A percentile compares a stretch with the other conserved stretches of the same genome.
phyloP scores from a whole-genome alignment of 768 basidiomycete species.

The Suillus brevipes region DNA sequence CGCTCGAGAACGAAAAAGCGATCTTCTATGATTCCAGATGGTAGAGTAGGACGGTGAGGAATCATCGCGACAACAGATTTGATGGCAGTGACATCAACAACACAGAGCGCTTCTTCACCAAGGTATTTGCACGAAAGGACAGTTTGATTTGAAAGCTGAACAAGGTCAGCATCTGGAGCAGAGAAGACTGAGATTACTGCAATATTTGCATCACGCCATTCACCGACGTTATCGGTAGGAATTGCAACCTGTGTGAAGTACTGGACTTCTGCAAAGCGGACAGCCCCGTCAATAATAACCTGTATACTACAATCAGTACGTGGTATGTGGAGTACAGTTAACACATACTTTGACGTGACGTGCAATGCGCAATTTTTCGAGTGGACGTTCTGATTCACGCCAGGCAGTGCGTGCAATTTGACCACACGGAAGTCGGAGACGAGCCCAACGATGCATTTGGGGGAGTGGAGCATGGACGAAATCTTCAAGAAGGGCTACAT shows the following conservation, averaged over 20 bases:
- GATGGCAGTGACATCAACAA: slow-evolving; percentile 19
- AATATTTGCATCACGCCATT: slow-evolving; percentile 7
- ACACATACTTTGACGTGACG: slow-evolving; percentile 35
- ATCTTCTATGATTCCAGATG: slow-evolving; percentile 11
- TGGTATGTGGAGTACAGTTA: background rate
- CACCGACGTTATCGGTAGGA: slow-evolving; percentile 17
- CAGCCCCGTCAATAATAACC: background rate
- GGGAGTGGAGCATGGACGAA: background rate
- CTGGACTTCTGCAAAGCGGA: slow-evolving; percentile 4
- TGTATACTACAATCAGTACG: background rate
- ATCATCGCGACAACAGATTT: slow-evolving; percentile 25
- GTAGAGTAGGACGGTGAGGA: slow-evolving; percentile 16
- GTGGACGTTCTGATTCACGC: slow-evolving; percentile 25
- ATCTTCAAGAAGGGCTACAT: background rate
- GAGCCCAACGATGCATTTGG: slow-evolving; percentile 18
- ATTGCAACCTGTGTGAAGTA: slow-evolving; percentile 11
- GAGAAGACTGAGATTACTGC: slow-evolving; percentile 26
- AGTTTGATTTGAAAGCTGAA: slow-evolving; percentile 18
- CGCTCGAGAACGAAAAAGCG: background rate
- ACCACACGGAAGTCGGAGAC: slow-evolving; percentile 23
- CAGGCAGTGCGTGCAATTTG: slow-evolving; percentile 24
- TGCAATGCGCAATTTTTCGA: slow-evolving; percentile 25
- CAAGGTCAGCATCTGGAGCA: slow-evolving; percentile 18
- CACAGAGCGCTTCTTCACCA: slow-evolving; percentile 19
- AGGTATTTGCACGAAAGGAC: slow-evolving; percentile 21